A percentile compares a stretch with the other conserved stretches of the same genome.
These are phyloP conservation scores for Hypericum perforatum DNA, from an alignment of 345 rosid species.

Conservation along the genomic window DNA sequence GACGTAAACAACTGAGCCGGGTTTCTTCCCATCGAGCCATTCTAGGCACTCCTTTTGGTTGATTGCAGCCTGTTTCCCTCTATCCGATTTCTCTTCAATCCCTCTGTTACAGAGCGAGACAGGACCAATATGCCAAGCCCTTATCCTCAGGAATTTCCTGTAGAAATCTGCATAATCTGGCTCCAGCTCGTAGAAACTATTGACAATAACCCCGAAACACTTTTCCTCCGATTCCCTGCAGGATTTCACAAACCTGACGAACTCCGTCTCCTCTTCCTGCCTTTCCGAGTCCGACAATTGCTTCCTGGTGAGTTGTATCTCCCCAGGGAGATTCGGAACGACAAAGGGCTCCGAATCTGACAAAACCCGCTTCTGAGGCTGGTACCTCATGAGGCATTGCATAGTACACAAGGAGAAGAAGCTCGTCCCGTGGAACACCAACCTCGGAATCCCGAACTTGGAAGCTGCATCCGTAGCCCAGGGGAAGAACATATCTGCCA, in stretches of 20 bases:
- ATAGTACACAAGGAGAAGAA: constrained; percentile 11
- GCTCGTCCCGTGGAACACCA: constrained; percentile 28
- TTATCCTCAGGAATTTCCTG: too few species aligned
- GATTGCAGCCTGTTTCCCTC: background rate
- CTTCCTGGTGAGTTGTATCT: constrained; percentile 13
- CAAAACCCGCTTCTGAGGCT: constrained; percentile 16
- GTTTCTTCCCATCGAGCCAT: constrained; percentile 48
- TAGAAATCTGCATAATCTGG: background rate
- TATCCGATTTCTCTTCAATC: constrained; percentile 24
- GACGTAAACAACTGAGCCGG: constrained; percentile 25
- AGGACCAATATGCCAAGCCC: constrained; percentile 8
- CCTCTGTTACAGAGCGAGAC: constrained; percentile 26
- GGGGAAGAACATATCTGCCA: constrained; percentile 24
- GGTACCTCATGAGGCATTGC: constrained; percentile 1
- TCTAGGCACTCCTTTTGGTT: constrained; percentile 19
- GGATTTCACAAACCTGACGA: constrained; percentile 13
- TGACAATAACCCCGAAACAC: constrained; percentile 55
- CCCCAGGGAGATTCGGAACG: constrained; percentile 27
- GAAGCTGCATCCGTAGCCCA: constrained; percentile 24
- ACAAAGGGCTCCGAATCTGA: constrained; percentile 25
- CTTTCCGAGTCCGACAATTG: constrained; percentile 3
- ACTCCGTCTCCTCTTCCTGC: background rate
- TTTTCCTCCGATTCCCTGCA: constrained; percentile 28
- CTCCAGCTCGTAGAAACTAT: constrained; percentile 30
- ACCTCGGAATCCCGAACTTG: constrained; percentile 26